Evolutionary conservation across 208 protist genomes (phyloP).

Genomic region (Wallacemonas sp.): DNA sequence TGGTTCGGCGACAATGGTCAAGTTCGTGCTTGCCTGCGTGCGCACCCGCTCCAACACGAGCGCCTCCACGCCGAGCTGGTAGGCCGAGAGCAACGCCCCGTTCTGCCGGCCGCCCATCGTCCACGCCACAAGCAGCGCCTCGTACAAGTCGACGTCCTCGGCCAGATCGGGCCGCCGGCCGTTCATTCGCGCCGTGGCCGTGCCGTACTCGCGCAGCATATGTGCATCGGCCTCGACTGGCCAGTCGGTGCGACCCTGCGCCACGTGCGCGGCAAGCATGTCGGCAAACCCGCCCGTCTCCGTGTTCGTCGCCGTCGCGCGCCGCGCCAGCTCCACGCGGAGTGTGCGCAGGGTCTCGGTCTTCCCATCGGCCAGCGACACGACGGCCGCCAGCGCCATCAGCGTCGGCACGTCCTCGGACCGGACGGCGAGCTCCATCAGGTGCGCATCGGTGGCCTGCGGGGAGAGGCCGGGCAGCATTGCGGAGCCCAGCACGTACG

Average conservation of each 20-base stretch:
- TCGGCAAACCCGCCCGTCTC: background rate
- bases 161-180: background rate
- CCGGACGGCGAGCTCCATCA: constrained; percentile 13
- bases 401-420: background rate
- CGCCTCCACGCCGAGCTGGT: constrained; percentile 22
- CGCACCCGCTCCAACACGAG: constrained; percentile 23
- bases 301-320: background rate
- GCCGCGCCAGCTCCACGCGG: constrained; percentile 3
- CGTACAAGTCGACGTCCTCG: constrained; percentile 8
- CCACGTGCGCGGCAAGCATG: background rate
- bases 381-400: constrained; percentile 9
- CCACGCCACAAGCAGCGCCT: constrained; percentile 36
- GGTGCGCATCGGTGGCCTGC: background rate
- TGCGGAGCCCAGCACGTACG: constrained; percentile 11
- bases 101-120: constrained; percentile 22
- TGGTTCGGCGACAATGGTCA: constrained; percentile 29
- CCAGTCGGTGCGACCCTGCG: background rate
- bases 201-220: background rate
- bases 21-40: constrained; percentile 30
- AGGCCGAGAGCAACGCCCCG: constrained; percentile 17
- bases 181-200: background rate
- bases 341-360: constrained; percentile 12
- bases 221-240: background rate
- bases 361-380: constrained; percentile 24
- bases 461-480: background rate